Evolutionary conservation across 2,329 filamentous ascomycete species (phyloP), one percentile per base, ranked within the genome.

Genomic region (Colletotrichum chlorophyti): DNA sequence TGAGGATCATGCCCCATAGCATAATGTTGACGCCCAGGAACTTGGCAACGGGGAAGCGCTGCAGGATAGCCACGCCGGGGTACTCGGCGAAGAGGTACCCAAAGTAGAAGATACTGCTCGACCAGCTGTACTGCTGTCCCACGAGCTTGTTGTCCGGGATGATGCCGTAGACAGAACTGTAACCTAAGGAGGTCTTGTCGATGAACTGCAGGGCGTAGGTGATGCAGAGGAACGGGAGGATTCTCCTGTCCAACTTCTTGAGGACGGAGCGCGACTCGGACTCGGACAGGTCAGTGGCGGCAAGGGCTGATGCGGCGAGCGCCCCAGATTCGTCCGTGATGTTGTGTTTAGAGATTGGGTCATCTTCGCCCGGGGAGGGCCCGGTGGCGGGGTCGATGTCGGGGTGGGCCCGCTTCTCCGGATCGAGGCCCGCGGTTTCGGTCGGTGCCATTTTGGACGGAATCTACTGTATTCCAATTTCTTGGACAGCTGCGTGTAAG

Each of bases 161-260:
- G 21, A 72, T 64, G 15, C 69, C 69, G 38, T 70, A 72, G 27
- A 72, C 66, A 23, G 68, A 68, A 17, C 70, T 69, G 34, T 70
- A 68, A 12, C 69, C 53, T 9, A 60, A 17, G 5, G 53, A 57
- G 5, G 52, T 58, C 40, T 60, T 60, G 46, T 72, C 70, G 53
- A 71, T 70, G 60, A 68, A 71, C 53, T 72, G 69, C 11, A 72
- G 50, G 0, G 69, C 68, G 52, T 72, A 71, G 6, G 70, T 72
- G 26, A 68, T 63, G 48, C 66, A 69, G 9, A 70, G 61, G 45
- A 59, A 59, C 2, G 55, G 55, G 10, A 59, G 52, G 38, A 59
- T 50, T 9, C 55, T 45, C 8, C 29, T 17, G 37, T 59, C 55
- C 10, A 59, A 41, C 26, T 55, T 49, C 4, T 15, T 32, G 3